Conservation (phyloP, 1,284 basidiomycete species). For the Anthracocystis panici-leucophaei region DNA sequence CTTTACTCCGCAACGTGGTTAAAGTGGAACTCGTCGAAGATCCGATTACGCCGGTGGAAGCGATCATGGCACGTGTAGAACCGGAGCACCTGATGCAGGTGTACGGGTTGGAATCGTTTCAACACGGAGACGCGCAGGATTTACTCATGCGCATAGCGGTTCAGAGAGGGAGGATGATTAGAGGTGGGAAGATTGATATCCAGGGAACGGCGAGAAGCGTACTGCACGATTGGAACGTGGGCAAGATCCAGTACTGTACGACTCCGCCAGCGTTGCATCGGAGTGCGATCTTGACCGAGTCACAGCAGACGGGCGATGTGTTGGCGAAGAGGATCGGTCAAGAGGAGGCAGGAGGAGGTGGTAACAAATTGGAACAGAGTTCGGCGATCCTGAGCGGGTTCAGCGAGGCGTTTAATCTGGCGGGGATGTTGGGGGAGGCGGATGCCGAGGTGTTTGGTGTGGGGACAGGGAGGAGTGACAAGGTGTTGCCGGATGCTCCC, state of each 20-base stretch:
- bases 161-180: slow-evolving; percentile 75
- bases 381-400: slow-evolving; percentile 54
- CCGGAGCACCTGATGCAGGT: slow-evolving; percentile 51
- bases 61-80: slow-evolving; percentile 63
- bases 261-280: slow-evolving; percentile 75
- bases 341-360: background rate
- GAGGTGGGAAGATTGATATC: slow-evolving; percentile 89
- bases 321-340: slow-evolving; percentile 14
- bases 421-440: slow-evolving; percentile 64
- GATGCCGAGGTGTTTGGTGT: slow-evolving; percentile 64
- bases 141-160: slow-evolving; percentile 92
- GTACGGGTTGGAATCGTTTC: slow-evolving; percentile 54
- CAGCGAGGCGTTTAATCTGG: slow-evolving; percentile 66
- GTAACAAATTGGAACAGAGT: slow-evolving; percentile 27
- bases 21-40: slow-evolving; percentile 93
- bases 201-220: slow-evolving; percentile 84
- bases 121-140: slow-evolving; percentile 77
- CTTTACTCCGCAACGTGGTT: slow-evolving; percentile 83
- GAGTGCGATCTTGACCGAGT: slow-evolving; percentile 29
- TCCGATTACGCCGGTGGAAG: slow-evolving; percentile 77
- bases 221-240: slow-evolving; percentile 95
- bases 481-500: slow-evolving; percentile 17
- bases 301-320: background rate
- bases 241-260: slow-evolving; percentile 91
- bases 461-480: slow-evolving; percentile 26